phyloP scores from a whole-genome alignment of 2,329 filamentous ascomycete species.

The Diatrype stigma region DNA sequence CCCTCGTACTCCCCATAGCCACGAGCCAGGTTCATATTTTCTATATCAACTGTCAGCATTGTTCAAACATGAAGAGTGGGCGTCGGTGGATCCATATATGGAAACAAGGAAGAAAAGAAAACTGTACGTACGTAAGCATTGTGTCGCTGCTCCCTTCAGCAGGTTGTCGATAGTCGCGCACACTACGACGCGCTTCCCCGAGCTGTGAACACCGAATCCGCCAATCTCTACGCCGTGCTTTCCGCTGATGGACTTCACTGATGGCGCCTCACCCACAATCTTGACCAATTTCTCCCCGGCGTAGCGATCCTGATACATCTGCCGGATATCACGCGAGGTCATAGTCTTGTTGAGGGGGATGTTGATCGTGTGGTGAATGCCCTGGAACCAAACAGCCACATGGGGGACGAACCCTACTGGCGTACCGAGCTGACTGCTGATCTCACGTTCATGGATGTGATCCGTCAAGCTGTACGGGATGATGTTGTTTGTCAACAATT shows the following conservation, averaged over 20 bases:
- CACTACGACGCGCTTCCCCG: conserved; percentile 87
- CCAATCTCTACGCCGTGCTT: conserved; percentile 92
- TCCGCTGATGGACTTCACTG: conserved; percentile 78
- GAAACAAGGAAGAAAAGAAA: neutral
- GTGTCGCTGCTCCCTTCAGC: conserved; percentile 87
- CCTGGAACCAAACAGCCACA: conserved; percentile 95
- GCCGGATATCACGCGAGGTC: conserved; percentile 86
- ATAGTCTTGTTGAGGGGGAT: conserved; percentile 83
- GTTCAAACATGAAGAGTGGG: too few species aligned
- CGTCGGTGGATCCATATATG: neutral
- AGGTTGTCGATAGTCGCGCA: conserved; percentile 93
- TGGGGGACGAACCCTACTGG: conserved; percentile 86
- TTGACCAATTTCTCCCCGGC: conserved; percentile 94
- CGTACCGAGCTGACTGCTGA: conserved; percentile 70
- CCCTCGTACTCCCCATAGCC: neutral
- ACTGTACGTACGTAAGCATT: conserved; percentile 76
- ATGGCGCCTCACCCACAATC: conserved; percentile 80
- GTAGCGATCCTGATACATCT: conserved; percentile 93
- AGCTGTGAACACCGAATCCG: conserved; percentile 87
- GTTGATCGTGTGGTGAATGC: conserved; percentile 87
- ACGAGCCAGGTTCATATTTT: neutral
- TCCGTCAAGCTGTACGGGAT: conserved; percentile 89
- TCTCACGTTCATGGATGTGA: conserved; percentile 93
- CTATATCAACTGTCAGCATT: neutral
- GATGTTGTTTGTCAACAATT: conserved; percentile 78